These are phyloP conservation scores for Melanomma pulvis-pyrius DNA, from an alignment of 495 filamentous ascomycete species.

Conservation along the genomic window DNA sequence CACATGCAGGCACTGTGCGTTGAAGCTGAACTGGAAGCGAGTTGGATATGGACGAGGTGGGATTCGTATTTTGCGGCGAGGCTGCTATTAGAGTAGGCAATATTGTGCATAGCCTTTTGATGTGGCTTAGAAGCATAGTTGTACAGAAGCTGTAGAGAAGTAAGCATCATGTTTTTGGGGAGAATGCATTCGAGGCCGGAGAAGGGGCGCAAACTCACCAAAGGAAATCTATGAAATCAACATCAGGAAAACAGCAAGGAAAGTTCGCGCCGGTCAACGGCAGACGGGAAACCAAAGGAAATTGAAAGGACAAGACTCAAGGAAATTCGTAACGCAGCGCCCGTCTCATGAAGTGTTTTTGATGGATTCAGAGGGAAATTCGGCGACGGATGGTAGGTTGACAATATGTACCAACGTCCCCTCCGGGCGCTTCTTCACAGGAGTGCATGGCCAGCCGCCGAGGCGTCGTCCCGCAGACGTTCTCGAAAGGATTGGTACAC, in stretches of 20 bases:
- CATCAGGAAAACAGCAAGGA: conserved; percentile 28
- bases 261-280: conserved; percentile 33
- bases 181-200: background rate
- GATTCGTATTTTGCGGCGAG: conserved; percentile 25
- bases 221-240: conserved; percentile 26
- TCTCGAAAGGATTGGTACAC: conserved; percentile 28
- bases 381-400: conserved; percentile 22
- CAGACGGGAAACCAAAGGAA: conserved; percentile 27
- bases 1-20: conserved; percentile 36
- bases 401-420: conserved; percentile 32
- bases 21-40: conserved; percentile 26
- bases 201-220: conserved; percentile 24
- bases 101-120: conserved; percentile 37
- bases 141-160: conserved; percentile 30
- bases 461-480: conserved; percentile 26
- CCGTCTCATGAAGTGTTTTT: conserved; percentile 34
- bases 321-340: conserved; percentile 36
- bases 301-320: conserved; percentile 34
- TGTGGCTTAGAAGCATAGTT: conserved; percentile 40
- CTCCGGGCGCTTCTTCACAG: conserved; percentile 29
- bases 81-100: conserved; percentile 34
- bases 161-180: conserved; percentile 21
- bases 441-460: conserved; percentile 35
- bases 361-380: conserved; percentile 9
- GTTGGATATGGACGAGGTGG: conserved; percentile 9